Percentiles rank a stretch among this genome's conserved stretches.
Evolutionary conservation across 2,329 filamentous ascomycete genomes (phyloP).

Genomic region (Talaromyces atroroseus): DNA sequence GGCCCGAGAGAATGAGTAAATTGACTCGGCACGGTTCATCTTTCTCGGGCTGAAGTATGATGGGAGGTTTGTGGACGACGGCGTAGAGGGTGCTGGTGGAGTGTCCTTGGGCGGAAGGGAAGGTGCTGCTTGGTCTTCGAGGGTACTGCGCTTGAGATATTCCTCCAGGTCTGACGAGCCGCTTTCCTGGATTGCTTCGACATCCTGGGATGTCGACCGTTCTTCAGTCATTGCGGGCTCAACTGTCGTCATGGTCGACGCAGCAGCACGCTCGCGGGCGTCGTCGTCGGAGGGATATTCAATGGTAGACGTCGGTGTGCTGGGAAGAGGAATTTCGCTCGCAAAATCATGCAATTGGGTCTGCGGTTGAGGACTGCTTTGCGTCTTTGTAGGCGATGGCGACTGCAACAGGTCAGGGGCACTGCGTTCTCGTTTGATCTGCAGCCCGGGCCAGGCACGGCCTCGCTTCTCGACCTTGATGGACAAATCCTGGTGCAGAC

Average conservation of each 20-base stretch:
- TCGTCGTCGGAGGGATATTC: conserved; percentile 10
- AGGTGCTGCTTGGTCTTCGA: conserved; percentile 25
- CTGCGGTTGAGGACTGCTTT: too few relatives aligned
- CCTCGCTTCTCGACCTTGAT: conserved; percentile 35
- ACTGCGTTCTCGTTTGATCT: conserved; percentile 16
- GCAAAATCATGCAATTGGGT: neutral
- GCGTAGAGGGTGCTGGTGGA: conserved; percentile 21
- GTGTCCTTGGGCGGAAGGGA: conserved; percentile 34
- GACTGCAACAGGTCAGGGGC: conserved; percentile 17
- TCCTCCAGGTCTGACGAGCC: conserved; percentile 37
- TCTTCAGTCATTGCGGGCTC: conserved; percentile 20
- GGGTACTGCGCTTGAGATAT: conserved; percentile 34
- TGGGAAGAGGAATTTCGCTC: neutral
- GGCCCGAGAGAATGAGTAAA: conserved; percentile 86
- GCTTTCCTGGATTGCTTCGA: conserved; percentile 16
- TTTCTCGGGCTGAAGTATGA: conserved; percentile 39
- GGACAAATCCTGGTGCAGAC: conserved; percentile 33
- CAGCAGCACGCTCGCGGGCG: conserved; percentile 14
- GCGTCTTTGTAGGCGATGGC: conserved; percentile 14
- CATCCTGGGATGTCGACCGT: conserved; percentile 13
- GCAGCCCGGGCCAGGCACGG: conserved; percentile 28
- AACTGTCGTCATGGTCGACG: conserved; percentile 27
- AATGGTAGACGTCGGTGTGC: conserved; percentile 7
- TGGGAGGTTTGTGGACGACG: conserved; percentile 30
- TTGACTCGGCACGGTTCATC: conserved; percentile 67